Evolutionary conservation across 371 early-diverging fungal species (phyloP).

Genomic region (Mortierella sp.): DNA sequence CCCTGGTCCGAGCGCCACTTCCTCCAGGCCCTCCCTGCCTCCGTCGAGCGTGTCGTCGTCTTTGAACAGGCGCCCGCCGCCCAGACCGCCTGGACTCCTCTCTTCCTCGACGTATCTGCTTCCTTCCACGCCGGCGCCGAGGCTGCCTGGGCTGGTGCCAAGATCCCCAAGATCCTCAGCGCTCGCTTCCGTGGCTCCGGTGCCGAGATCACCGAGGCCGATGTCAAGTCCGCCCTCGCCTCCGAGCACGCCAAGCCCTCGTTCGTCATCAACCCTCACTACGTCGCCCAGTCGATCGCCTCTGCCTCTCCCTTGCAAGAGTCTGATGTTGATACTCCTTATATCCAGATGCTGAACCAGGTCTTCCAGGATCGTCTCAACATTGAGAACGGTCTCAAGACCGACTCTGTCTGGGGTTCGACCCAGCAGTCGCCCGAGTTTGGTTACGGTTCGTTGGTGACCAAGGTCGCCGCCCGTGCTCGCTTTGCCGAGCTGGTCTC

Average conservation of each 20-base stretch:
- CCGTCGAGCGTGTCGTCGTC: conserved; percentile 73
- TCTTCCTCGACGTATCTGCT: conserved; percentile 83
- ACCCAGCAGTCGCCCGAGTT: conserved; percentile 83
- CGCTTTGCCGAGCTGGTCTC: conserved; percentile 76
- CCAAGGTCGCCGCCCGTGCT: conserved; percentile 77
- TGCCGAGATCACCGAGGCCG: conserved; percentile 59
- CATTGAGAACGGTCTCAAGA: conserved; percentile 79
- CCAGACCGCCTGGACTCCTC: conserved; percentile 79
- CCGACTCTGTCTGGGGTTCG: conserved; percentile 67
- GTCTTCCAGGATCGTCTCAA: conserved; percentile 83
- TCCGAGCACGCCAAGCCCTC: conserved; percentile 37
- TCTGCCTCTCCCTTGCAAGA: conserved; percentile 26
- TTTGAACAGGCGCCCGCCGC: conserved; percentile 76
- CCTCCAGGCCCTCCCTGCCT: conserved; percentile 65
- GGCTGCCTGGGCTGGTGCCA: conserved; percentile 39
- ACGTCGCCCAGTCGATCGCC: conserved; percentile 36
- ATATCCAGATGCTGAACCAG: conserved; percentile 84
- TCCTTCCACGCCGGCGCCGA: conserved; percentile 68
- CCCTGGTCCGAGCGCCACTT: conserved; percentile 74
- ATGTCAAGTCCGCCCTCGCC: conserved; percentile 61
- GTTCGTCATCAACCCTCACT: conserved; percentile 58
- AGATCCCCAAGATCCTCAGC: conserved; percentile 62
- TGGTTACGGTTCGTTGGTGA: conserved; percentile 84
- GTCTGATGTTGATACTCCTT: conserved; percentile 74
- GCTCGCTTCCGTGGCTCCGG: conserved; percentile 68